A percentile compares a stretch with the other conserved stretches of the same genome.
phyloP scores from a whole-genome alignment of 179 eudicot genomes.

The Gypsophila paniculata region DNA sequence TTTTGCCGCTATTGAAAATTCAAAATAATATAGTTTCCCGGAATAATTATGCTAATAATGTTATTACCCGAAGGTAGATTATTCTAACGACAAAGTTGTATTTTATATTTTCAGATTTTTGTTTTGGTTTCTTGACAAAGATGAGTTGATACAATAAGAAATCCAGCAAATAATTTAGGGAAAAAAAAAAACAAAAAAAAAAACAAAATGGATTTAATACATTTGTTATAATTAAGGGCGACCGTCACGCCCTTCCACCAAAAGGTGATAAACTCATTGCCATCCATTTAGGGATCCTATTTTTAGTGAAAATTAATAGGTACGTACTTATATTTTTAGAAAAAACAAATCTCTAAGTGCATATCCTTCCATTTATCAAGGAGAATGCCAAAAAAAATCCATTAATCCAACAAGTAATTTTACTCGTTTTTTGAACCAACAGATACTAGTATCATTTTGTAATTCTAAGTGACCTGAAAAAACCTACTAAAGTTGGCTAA shows the following conservation, averaged over 20 bases:
- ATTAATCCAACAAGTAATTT: background rate
- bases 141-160: slow-evolving; percentile 14
- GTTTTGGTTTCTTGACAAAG: background rate
- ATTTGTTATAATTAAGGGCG: slow-evolving; percentile 7
- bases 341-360: background rate
- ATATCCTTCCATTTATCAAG: slow-evolving; percentile 1
- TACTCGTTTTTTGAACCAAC: background rate
- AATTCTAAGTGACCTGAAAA: no score
- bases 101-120: slow-evolving; percentile 4
- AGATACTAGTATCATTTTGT: no score
- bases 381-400: background rate
- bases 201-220: slow-evolving; percentile 9
- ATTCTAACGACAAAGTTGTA: slow-evolving; percentile 4
- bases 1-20: background rate
- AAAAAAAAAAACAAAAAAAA: background rate
- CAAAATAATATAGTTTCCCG: background rate
- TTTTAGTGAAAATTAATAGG: background rate
- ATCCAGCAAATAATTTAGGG: slow-evolving; percentile 10
- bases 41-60: slow-evolving; percentile 10
- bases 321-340: background rate
- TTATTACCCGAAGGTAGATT: background rate
- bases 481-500: no score
- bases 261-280: background rate
- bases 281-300: background rate
- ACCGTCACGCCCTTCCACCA: slow-evolving; percentile 11